Evolutionary conservation across 371 early-diverging fungal genomes (phyloP), one percentile per base, ranked within the genome.

Genomic region (Lichtheimia hyalospora): DNA sequence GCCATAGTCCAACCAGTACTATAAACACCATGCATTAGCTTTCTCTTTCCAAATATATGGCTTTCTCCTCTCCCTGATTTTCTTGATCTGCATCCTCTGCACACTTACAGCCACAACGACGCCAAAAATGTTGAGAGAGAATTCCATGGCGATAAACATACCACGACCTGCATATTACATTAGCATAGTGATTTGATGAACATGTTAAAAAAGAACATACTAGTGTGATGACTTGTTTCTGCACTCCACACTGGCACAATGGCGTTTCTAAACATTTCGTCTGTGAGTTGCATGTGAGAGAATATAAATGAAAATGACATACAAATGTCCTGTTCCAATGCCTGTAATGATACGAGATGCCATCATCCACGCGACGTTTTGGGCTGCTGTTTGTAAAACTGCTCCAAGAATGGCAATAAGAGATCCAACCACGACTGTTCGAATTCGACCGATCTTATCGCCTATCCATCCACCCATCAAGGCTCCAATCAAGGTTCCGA

Each of bases 281-380:
- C 0, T 27, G 10, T 34, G 34, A 24, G 16, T n/a, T 4, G 3
- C 14, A 25, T 28, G 6, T 23, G 8, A 8, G 10, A 28, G 10
- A 39, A 62, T 13, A n/a, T 50, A 5, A n/a, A 27, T 7, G 16
- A 14, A 16, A 42, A 18, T 5, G 20, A 63, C 34, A 8, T 64
- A 73, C 71, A 76, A 49, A 43, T 71, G 69, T 12, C 76, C 76
- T 5, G 71, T 73, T 3, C 76, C 76, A 52, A 76, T 46, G 18
- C 76, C 76, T 12, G 76, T 73, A 21, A 76, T 70, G 21, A 73
- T 66, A 49, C 76, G 73, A 27, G 71, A 68, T 46, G 66, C 67
- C 13, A 73, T 67, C 69, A 76, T 70, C 76, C 73, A 73, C 34
- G 74, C 69, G 4, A 76, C 58, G 52, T 73, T 73, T 52, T 73